Evolutionary conservation across 371 early-diverging fungal genomes (phyloP), one percentile per base, ranked within the genome.

Genomic region (Gilbertella persicaria): DNA sequence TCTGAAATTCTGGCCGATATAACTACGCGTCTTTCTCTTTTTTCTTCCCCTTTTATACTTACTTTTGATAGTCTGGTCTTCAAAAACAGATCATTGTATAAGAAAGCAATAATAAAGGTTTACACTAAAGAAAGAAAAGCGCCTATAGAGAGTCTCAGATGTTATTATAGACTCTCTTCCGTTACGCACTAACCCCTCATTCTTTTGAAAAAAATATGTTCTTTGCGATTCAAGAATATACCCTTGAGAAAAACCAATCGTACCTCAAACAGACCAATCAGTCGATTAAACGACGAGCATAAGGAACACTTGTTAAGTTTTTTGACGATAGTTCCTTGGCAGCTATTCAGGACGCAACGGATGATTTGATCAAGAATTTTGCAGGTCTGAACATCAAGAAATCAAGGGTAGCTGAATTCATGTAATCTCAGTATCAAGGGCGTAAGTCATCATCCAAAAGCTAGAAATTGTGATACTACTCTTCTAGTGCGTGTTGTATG

Each of bases 231-330:
- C n/a, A 40, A 41, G 26, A 52, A 47, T 14, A 47, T 52, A 4
- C 40, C 53, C 13, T 26, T 16, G 40, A 55, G 35, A 17, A 48
- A 52, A 47, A 55, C 45, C 3, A 55, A 48, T 48, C 48, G 12
- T 25, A 19, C 14, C 7, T 23, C 30, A 20, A 42, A 35, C 40
- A 48, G 42, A 30, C 47, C 47, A n/a, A 16, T 42, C 4, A 42
- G 42, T 10, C 30, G 37, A 23, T 38, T 56, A 12, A 49, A 56
- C 23, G 44, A 56, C 23, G 19, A n/a, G 0, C 42, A 51, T 24
- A 50, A 58, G 40, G n/a, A 20, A 9, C 42, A 51, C 30, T 37
- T 50, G 21, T 9, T 50, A 28, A 13, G 25, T 50, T 45, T 45
- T 58, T 51, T 46, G 51, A 57, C 21, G 50, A 50, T 17, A 33